phyloP scores from a whole-genome alignment of 2,329 filamentous ascomycete genomes.

The Conoideocrella luteorostrata region DNA sequence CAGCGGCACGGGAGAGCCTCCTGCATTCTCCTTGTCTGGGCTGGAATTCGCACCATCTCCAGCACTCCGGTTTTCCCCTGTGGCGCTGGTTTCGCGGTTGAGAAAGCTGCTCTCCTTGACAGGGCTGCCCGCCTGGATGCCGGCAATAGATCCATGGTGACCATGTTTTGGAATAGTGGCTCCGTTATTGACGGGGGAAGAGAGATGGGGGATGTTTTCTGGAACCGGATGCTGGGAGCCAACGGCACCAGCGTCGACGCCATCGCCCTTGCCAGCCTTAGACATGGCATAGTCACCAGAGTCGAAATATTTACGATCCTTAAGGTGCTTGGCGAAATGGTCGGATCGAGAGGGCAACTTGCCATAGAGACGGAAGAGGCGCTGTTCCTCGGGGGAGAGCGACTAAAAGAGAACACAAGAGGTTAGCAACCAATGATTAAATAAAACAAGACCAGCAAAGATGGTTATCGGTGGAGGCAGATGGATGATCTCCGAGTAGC shows the following conservation, averaged over 20 bases:
- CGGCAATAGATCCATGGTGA: constrained; percentile 34
- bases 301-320: constrained; percentile 99
- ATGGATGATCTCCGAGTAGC: no score
- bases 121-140: constrained; percentile 64
- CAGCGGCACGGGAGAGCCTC: constrained; percentile 17
- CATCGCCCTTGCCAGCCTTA: constrained; percentile 93
- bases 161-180: constrained; percentile 28
- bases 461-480: no score
- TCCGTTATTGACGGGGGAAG: constrained; percentile 50
- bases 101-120: constrained; percentile 87
- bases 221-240: constrained; percentile 91
- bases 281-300: constrained; percentile 93
- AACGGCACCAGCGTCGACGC: constrained; percentile 87
- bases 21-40: constrained; percentile 34
- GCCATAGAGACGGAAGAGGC: constrained; percentile 93
- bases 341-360: constrained; percentile 96
- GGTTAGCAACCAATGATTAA: neutral
- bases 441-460: no score
- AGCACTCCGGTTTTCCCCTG: constrained; percentile 36
- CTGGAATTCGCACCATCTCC: constrained; percentile 6
- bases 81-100: constrained; percentile 69
- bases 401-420: constrained; percentile 47
- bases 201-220: constrained; percentile 89
- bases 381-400: constrained; percentile 89
- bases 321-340: constrained; percentile 94